phyloP scores from a whole-genome alignment of 192 early-diverging fungal genomes.

The Piromyces finnis region DNA sequence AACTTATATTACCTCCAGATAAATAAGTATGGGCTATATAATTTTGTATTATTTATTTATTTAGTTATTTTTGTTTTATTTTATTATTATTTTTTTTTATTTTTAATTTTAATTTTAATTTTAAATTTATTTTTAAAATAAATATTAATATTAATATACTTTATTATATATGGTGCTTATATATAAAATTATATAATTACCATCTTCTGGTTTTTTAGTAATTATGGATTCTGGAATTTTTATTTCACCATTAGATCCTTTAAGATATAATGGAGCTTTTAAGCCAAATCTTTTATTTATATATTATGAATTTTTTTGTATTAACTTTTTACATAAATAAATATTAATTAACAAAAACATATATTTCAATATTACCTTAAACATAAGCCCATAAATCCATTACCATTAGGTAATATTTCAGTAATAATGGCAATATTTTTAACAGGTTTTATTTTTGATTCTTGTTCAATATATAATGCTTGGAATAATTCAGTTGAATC shows the following conservation, averaged over 20 bases:
- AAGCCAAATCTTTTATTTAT: slow-evolving; percentile 29
- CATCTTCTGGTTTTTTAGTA: slow-evolving; percentile 17
- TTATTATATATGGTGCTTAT: too few relatives aligned
- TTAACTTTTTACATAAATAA: too few relatives aligned
- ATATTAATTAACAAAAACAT: too few relatives aligned
- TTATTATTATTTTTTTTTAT: too few relatives aligned
- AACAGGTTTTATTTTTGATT: slow-evolving; percentile 14
- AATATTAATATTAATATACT: too few relatives aligned
- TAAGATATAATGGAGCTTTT: slow-evolving; percentile 48
- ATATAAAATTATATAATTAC: too few relatives aligned
- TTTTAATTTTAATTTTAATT: too few relatives aligned
- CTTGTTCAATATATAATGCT: slow-evolving; percentile 41
- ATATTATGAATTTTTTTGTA: too few relatives aligned
- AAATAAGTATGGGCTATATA: background rate
- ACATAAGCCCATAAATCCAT: background rate
- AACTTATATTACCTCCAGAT: background rate
- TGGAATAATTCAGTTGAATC: slow-evolving; percentile 70
- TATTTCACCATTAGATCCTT: slow-evolving; percentile 30
- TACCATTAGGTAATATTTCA: slow-evolving; percentile 50
- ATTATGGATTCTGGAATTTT: slow-evolving; percentile 38
- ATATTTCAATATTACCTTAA: background rate
- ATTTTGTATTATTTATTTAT: too few relatives aligned
- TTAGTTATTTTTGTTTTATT: too few relatives aligned
- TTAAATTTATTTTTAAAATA: too few relatives aligned
- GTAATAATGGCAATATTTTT: slow-evolving; percentile 45